Evolutionary conservation across 2,329 filamentous ascomycete species (phyloP), one percentile per base, ranked within the genome.

Genomic region (Cladosporium velox): DNA sequence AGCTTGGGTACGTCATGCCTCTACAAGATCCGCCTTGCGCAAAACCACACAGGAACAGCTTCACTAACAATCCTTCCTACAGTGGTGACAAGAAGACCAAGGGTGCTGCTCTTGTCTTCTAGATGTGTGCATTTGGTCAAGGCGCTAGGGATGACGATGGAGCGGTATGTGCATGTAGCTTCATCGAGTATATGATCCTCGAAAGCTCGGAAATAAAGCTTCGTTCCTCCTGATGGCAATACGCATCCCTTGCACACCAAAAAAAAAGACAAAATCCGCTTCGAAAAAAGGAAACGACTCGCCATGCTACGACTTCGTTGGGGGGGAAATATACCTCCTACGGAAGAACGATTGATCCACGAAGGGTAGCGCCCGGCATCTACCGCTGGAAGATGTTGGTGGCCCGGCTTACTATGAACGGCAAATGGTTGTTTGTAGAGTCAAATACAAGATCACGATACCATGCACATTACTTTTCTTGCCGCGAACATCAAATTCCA

Each of bases 61-160:
- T 86, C 80, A 86, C 77, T 59, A 66, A 67, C 69, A 70, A 72
- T 24, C 10, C 35, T 3, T 47, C 10, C 70, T 68, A 78, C 77
- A 96, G 95, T 90, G 95, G 95, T 89, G 95, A 99, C 91, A 99
- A 99, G 93, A 99, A 99, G 92, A 99, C 95, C 79, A 99, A 99
- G 93, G 95, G 95, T 91, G 95, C 95, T 79, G 95, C 95, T 84
- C 90, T 99, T 80, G 95, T 99, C 79, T 99, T 99, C 89, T 99
- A 97, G 64, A 60, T 54, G 64, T 58, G 38, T 65, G 64, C 64
- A 65, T 65, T 52, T 44, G 47, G 55, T 38, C 57, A 60, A 59
- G 64, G 58, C 58, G 64, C 47, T 65, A 54, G 64, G 64, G 64
- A 60, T 65, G 64, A 65, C 30, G 55, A 64, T 55, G 61, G 61